These are phyloP conservation scores for Kodamaea anthophila DNA, from an alignment of 1,139 yeast species.

Conservation along the genomic window DNA sequence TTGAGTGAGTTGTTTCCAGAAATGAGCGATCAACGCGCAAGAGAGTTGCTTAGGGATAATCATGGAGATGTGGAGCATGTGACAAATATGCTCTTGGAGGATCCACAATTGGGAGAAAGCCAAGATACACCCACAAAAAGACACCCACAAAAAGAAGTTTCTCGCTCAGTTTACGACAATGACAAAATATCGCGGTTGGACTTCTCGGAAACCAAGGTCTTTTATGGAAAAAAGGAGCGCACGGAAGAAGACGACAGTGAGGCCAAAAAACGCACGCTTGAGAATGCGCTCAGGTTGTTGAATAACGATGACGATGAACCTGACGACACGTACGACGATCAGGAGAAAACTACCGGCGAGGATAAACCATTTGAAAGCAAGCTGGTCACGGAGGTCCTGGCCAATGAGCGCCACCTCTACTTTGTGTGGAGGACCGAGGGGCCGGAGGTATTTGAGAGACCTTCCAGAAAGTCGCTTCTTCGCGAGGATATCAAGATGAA, in stretches of 20 bases:
- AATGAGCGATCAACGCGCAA: constrained; percentile 39
- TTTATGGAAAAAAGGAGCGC: constrained; percentile 19
- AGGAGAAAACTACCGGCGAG: constrained; percentile 42
- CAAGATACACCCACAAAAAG: constrained; percentile 10
- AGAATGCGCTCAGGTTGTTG: constrained; percentile 57
- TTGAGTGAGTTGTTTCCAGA: constrained; percentile 58
- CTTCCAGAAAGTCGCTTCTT: constrained; percentile 43
- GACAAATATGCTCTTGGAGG: constrained; percentile 57
- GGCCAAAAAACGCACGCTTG: constrained; percentile 51
- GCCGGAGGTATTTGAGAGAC: constrained; percentile 39
- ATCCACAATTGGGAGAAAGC: constrained; percentile 37
- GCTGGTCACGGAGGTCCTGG: constrained; percentile 10
- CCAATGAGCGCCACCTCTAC: constrained; percentile 52
- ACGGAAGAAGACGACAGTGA: constrained; percentile 12
- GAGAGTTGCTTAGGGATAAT: constrained; percentile 40
- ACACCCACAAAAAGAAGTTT: constrained; percentile 2
- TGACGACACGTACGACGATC: constrained; percentile 81
- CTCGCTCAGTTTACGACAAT: constrained; percentile 23
- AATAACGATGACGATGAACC: constrained; percentile 72
- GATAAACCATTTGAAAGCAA: constrained; percentile 9
- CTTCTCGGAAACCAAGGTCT: constrained; percentile 12
- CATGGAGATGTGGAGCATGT: constrained; percentile 51
- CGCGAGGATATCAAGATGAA: constrained; percentile 48
- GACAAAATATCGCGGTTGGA: constrained; percentile 24
- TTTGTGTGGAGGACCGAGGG: constrained; percentile 49